Percentiles rank a stretch among this genome's conserved stretches.
phyloP scores from a whole-genome alignment of 371 early-diverging fungal genomes.

The Blastocladiella emersonii region DNA sequence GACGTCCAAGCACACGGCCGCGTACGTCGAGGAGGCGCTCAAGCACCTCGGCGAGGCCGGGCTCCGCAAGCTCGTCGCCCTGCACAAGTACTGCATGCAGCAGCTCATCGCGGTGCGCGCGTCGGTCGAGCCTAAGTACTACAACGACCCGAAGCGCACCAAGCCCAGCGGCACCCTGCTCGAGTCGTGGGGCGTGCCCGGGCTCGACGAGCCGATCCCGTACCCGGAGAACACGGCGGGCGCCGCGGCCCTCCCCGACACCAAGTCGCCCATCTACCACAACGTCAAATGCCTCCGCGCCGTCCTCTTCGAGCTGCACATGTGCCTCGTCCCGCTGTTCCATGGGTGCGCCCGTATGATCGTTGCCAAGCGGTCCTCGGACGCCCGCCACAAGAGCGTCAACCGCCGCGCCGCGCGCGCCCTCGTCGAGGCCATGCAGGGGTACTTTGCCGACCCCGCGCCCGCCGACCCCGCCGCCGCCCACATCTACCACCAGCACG shows the following conservation, averaged over 20 bases:
- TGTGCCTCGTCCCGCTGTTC: background rate
- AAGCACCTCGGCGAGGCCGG: slow-evolving; percentile 35
- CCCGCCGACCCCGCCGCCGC: no score
- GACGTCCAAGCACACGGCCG: slow-evolving; percentile 44
- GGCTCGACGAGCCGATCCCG: slow-evolving; percentile 2
- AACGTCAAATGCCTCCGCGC: background rate
- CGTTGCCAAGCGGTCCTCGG: background rate
- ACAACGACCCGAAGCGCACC: slow-evolving; percentile 5
- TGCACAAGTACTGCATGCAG: slow-evolving; percentile 38
- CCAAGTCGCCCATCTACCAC: background rate
- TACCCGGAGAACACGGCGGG: no score
- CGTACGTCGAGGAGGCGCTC: slow-evolving; percentile 45
- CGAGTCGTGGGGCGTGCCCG: slow-evolving; percentile 4
- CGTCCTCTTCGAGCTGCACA: background rate
- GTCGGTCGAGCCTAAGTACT: slow-evolving; percentile 1
- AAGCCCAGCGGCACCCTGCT: background rate
- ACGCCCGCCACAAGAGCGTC: background rate
- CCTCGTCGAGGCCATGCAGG: background rate
- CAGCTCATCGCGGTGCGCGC: background rate
- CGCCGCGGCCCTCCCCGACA: background rate
- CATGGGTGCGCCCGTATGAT: background rate
- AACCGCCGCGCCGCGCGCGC: background rate
- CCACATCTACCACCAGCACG: background rate
- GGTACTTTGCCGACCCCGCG: no score
- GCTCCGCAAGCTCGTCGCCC: slow-evolving; percentile 36